Evolutionary conservation across 1,139 yeast species (phyloP).

Genomic region (Yamadazyma triangularis): DNA sequence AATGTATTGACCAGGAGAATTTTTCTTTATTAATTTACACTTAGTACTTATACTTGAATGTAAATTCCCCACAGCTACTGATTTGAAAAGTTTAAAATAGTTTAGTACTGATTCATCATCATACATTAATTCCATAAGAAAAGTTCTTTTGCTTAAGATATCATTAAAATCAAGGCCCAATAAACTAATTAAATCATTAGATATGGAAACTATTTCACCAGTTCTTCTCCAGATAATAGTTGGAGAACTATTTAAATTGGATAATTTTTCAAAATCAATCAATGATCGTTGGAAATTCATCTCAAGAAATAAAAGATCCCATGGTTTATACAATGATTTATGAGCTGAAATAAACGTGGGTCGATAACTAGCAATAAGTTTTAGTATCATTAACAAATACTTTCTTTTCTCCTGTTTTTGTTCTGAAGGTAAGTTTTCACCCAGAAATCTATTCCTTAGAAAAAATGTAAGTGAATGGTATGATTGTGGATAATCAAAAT

Average conservation of each 20-base stretch:
- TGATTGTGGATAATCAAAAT: slow-evolving; percentile 65
- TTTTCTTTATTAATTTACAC: slow-evolving; percentile 36
- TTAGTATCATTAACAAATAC: slow-evolving; percentile 53
- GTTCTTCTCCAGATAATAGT: slow-evolving; percentile 76
- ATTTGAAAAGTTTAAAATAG: slow-evolving; percentile 42
- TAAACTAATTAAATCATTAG: slow-evolving; percentile 61
- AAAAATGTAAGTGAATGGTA: slow-evolving; percentile 59
- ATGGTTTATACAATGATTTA: slow-evolving; percentile 56
- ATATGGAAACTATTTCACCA: slow-evolving; percentile 69
- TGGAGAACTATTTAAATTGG: slow-evolving; percentile 59
- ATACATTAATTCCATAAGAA: slow-evolving; percentile 46
- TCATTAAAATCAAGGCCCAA: slow-evolving; percentile 52
- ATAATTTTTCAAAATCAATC: slow-evolving; percentile 58
- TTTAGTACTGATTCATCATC: slow-evolving; percentile 44
- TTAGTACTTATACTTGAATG: slow-evolving; percentile 49
- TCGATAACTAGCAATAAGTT: slow-evolving; percentile 64
- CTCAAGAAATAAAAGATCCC: slow-evolving; percentile 63
- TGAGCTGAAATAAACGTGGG: slow-evolving; percentile 75
- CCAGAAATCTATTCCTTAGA: slow-evolving; percentile 50
- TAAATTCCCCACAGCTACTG: slow-evolving; percentile 47
- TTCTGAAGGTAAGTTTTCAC: slow-evolving; percentile 25
- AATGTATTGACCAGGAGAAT: slow-evolving; percentile 23
- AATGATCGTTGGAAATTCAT: slow-evolving; percentile 65
- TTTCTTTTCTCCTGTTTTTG: slow-evolving; percentile 33
- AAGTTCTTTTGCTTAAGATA: slow-evolving; percentile 49